Evolutionary conservation across 148 eudicot genomes (phyloP), one percentile per base, ranked within the genome.

Genomic region (Cornus florida): DNA sequence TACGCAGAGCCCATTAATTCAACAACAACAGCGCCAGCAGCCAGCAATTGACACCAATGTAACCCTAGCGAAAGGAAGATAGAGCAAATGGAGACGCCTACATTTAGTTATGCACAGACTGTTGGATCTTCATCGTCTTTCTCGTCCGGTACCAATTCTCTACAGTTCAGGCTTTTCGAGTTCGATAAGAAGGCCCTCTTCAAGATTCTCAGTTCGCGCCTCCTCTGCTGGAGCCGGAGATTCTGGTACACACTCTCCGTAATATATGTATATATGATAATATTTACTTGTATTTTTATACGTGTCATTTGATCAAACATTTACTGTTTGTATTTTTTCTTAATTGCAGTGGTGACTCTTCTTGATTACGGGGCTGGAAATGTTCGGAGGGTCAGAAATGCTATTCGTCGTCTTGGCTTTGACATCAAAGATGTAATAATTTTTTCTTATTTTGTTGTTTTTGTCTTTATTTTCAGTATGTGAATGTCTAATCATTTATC

Each of bases 361-460:
- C 95, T 96, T 71, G 99, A 96, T 87, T 96, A 96, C 70, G 99
- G 5, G n/a, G 99, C 99, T 84, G 99, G 99, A 22, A 96, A 96
- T 85, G 99, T 96, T 23, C 85, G 94, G 20, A 96, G 98, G 79
- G 84, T 96, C 74, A 84, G 97, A 79, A 96, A 96, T 69, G 97
- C 97, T 3, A 96, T 96, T 81, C 91, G 86, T 28, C 88, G 78
- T 28, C 92, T 93, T 41, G 97, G 97, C 33, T 94, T 79, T 67
- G 86, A 87, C 60, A 28, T 28, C 28, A 28, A 28, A 28, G 28
- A 28, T 28, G 28, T 28, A 28, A 28, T 28, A 28, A 28, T 28
- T 28, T 28, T 28, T 28, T 28, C 28, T 28, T 28, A 0, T 28
- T 1, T 28, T 28, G 1, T 28, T 28, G 28, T 28, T 28, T 28